Evolutionary conservation across 2,329 filamentous ascomycete genomes (phyloP), one percentile per base, ranked within the genome.

Genomic region (Pseudogymnoascus sp.): DNA sequence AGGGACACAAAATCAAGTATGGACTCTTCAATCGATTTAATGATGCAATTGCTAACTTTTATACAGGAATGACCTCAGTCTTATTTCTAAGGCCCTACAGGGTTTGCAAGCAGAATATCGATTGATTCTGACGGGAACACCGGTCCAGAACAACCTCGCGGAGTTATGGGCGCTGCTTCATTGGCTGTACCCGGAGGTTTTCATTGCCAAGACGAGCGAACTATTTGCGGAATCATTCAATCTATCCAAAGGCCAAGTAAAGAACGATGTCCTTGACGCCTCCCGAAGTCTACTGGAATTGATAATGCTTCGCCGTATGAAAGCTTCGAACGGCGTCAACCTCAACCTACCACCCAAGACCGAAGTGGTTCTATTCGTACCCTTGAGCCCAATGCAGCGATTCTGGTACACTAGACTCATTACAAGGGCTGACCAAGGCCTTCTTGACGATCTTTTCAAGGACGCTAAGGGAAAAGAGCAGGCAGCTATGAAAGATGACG

Each of bases 271-370:
- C 28, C 78, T 86, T 72, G 79, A 83, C 60, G 72, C 80, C 68
- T 77, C 83, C 5, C 78, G 82, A 0, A 74, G 73, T 1, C 74
- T 87, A 7, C 76, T 86, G 1, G 80, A 84, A 66, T 70, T 84
- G 1, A 78, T 86, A 60, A 86, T 86, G 84, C 74, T 86, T 6
- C 77, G 84, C 11, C 75, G 84, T 3, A 82, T 84, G 76, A 87
- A 87, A 69, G 77, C 77, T 51, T 83, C 80, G 37, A 78, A 79
- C 0, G 79, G 77, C 0, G 80, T 85, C 34, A 79, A 83, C 62
- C 76, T 85, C 1, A 80, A 80, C 16, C 74, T 87, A 4, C 84
- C 84, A 0, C 77, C 78, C 1, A 87, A 86, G 70, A 80, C 79
- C 48, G 84, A 86, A 66, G 74, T 85, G 0, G 73, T 84, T 0